Conservation (phyloP, 2,329 filamentous ascomycete genomes). For the Talaromyces sp. region DNA sequence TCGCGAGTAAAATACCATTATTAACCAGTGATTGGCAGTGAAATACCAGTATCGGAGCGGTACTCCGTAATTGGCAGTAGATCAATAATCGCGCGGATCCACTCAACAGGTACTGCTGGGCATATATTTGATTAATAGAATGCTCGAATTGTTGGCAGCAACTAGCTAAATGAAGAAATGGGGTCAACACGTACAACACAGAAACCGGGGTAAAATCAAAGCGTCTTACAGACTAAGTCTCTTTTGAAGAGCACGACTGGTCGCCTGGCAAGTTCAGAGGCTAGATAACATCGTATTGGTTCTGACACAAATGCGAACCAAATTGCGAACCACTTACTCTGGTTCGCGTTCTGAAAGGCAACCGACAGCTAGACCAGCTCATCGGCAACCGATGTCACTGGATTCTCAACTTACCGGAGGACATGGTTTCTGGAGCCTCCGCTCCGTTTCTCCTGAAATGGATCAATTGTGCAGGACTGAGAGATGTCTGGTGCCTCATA, state of each 20-base stretch:
- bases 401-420: not conserved
- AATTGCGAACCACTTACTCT: no score
- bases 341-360: not conserved
- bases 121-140: no score
- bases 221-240: no score
- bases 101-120: not conserved
- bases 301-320: not conserved
- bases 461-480: not conserved
- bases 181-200: not conserved
- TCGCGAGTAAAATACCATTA: not conserved
- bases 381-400: not conserved
- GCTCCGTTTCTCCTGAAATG: not conserved
- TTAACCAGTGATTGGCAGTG: not conserved
- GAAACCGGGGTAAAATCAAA: not conserved
- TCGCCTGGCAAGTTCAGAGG: not conserved
- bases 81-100: not conserved
- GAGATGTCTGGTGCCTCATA: not conserved
- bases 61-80: not conserved
- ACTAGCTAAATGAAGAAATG: not conserved
- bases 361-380: no score
- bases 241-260: not conserved
- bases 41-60: not conserved
- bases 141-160: not conserved
- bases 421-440: not conserved
- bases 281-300: not conserved